A percentile compares a stretch with the other conserved stretches of the same genome.
Evolutionary conservation across 208 protist genomes (phyloP).

Genomic region (Naegleria gruberi): DNA sequence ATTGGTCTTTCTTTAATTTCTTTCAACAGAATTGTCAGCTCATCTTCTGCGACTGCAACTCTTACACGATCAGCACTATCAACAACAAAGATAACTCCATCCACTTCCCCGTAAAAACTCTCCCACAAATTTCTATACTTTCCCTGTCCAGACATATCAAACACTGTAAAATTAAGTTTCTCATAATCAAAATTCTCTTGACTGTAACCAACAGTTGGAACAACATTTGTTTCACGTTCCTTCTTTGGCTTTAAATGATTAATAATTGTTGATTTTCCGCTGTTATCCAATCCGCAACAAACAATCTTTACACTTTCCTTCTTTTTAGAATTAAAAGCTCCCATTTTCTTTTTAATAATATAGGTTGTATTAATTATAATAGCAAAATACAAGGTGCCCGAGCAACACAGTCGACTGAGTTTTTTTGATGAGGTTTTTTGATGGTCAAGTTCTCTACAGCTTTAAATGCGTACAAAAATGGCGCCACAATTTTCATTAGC

Average conservation of each 20-base stretch:
- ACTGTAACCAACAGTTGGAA: constrained; percentile 51
- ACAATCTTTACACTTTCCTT: constrained; percentile 24
- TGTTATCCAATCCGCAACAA: constrained; percentile 50
- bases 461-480: no score
- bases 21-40: constrained; percentile 43
- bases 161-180: constrained; percentile 90
- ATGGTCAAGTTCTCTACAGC: no score
- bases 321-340: neutral
- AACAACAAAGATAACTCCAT: constrained; percentile 52
- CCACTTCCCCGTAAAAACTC: constrained; percentile 67
- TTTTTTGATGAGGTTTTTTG: no score
- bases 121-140: constrained; percentile 52
- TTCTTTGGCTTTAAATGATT: constrained; percentile 53
- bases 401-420: no score
- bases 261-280: constrained; percentile 58
- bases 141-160: constrained; percentile 7
- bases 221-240: constrained; percentile 33
- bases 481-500: no score
- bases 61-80: constrained; percentile 46
- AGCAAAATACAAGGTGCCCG: no score
- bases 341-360: no score
- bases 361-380: no score
- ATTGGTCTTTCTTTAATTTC: constrained; percentile 46
- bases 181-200: constrained; percentile 82
- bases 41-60: constrained; percentile 41